Base-by-base conservation (phyloP, 176 grass and related monocot genomes). In the Themeda triandra region DNA sequence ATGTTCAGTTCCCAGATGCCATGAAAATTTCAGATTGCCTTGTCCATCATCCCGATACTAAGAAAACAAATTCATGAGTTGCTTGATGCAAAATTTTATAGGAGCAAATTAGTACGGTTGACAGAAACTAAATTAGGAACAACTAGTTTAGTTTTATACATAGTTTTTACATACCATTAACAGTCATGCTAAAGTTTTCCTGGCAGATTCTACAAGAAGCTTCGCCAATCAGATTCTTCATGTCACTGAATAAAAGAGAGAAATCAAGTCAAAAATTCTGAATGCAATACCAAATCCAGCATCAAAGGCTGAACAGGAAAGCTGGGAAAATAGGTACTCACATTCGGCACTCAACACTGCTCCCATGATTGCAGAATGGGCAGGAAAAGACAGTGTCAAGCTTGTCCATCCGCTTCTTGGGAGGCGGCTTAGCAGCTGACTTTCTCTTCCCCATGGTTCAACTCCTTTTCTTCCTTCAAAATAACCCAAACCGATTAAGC, bases 171-270 rank as follows among this genome's bases (percentile, higher is more conserved):
- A 74, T 92, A 94, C 94, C 94, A 64, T 89, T 94, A 63, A 92
- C 84, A 4, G 88, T 92, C 35, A 90, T 97, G 77, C 95, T 97
- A 81, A 94, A 97, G 71, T 68, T 92, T 81, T 94, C 94, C 36
- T 92, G 92, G 37, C 95, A 97, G 84, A 97, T 97, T 63, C 86
- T 70, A 45, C 94, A 97, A n/a, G 80, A 87, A 4, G 90, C 94
- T 66, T 97, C 92, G 2, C 95, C 95, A 67, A 97, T 92, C 75
- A 90, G 79, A 81, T 94, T 97, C 73, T 94, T 97, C 86, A 94
- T 86, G 58, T 97, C 95, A 87, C 95, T 97, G 85, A 36, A 80
- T 6, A 86, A 19, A 67, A 70, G 23, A 41, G 83, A 29, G 13
- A 71, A 81, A 36, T 24, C 25, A 80, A 76, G 41, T 87, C 24